Evolutionary conservation across 2,329 filamentous ascomycete genomes (phyloP), one percentile per base, ranked within the genome.

Genomic region (Fusarium continuum): DNA sequence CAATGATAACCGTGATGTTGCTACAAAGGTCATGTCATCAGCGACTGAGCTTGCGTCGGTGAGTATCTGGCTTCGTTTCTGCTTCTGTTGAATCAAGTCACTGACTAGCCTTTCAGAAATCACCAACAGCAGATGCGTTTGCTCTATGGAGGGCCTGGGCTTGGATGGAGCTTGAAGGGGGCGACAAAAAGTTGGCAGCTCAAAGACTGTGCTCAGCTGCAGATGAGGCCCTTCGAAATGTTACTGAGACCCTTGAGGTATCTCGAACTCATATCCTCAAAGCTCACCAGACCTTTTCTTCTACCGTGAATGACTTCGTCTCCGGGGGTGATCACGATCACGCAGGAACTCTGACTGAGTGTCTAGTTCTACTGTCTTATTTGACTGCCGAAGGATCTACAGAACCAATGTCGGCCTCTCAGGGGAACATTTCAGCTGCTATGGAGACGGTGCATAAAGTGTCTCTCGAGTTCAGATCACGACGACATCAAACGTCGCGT

Each of bases 331-430:
- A 84, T 5, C 38, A 77, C 1, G 72, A 80, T 1, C 75, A 81
- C 14, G 87, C 88, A 3, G 74, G 81, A 4, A 72, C 84, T 1
- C 84, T 84, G 66, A 83, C 85, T 1, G 87, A 92, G 61, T 84
- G 87, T 34, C 76, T 89, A 10, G 82, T 86, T 1, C 76, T 96
- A 4, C 77, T 93, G 4, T 78, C 83, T 6, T 97, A 96, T 38
- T 76, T 95, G 9, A 82, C 83, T 0, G 73, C 72, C 4, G 69
- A 70, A 4, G 75, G 74, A 7, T 73, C 72, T 23, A 75, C 70
- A 2, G 82, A 85, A 55, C 78, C 83, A 1, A 75, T 73, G 8
- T 82, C 80, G 2, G 65, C 61, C 1, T 69, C 70, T 0, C 86
- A 88, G 68, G 86, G 86, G 49, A 82, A 85, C 65, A 83, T 89